Base-by-base conservation (phyloP, 345 rosid species). In the Pelargonium nanum region DNA sequence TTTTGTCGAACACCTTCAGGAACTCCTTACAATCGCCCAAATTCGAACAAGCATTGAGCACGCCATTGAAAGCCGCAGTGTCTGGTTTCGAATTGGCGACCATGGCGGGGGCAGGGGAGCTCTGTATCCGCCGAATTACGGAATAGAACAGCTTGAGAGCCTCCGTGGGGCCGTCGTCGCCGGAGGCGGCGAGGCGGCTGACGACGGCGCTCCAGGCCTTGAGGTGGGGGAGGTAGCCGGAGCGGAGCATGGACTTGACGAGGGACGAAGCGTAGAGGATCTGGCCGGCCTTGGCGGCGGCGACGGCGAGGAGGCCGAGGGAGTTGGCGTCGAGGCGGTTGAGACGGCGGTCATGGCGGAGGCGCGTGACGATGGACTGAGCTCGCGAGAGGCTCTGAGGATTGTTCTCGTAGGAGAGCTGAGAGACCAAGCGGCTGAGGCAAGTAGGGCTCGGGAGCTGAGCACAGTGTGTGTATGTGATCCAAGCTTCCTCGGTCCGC, bases 311-410 rank as follows among this genome's bases (percentile, higher is more conserved):
- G 57, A 92, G 86, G 63, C 95, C 96, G 30, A 92, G 95, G 61
- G 96, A 83, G 67, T 88, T 89, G 28, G 91, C 88, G 48, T 92
- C 98, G 2, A 92, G 83, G 52, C 96, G 96, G 74, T 85, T 96
- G 56, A 92, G 96, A 72, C 82, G 91, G 59, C 81, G 82, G 4
- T 82, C 89, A 68, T 82, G 64, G 69, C 93, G 98, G 80, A 92
- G 96, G 81, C 96, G 95, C 69, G 96, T 74, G 81, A 92, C 77
- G 57, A 92, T 71, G 30, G 98, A 83, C 67, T 83, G 92, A 0
- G 98, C 98, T 57, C 98, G 98, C 1, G 77, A 48, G 67, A 89
- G 87, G 57, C 82, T 66, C 1, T 73, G 70, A 1, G 75, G 73
- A 20, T 82, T 80, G 50, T 78, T 76, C 57, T 75, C 90, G 64